Base-by-base conservation (phyloP, 192 early-diverging fungal species). In the Umbelopsis sp. region DNA sequence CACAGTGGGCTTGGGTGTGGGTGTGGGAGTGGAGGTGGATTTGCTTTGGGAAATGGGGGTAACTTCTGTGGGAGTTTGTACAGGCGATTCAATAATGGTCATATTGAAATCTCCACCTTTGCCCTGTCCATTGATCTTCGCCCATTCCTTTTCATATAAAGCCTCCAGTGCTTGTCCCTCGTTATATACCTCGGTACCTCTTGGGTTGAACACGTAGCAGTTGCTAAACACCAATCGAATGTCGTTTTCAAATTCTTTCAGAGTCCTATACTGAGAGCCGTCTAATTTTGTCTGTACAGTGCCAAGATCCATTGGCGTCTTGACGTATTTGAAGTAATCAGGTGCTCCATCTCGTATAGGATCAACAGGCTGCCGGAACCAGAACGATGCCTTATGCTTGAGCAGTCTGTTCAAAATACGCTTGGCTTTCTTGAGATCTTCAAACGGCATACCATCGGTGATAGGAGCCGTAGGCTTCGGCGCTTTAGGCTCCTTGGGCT, bases 361-460 rank as follows among this genome's bases (percentile, higher is more conserved):
- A 45, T 91, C 87, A 20, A 93, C 91, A 11, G 90, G 86, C 21
- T 80, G 81, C 25, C 81, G 71, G 72, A 92, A 92, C 17, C 86
- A 86, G 17, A 80, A 73, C 0, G 91, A 86, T 11, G 86, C 71
- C 5, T 73, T 74, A 25, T 88, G 87, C 45, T 74, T 82, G 24
- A 71, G 45, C 32, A 86, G 45, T 44, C 80, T 86, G 21, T 77
- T 83, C 68, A 78, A 67, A 9, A 84, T 65, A 25, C 76, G 81
- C 8, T 68, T 44, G 32, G 75, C 81, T 26, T 79, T 77, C 53
- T 77, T 77, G 14, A 72, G 4, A 25, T 82, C 75, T 31, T 83
- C 77, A 21, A 31, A 24, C 2, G 73, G 56, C 65, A 69, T 72
- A 36, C 56, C 45, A 41, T 75, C 73, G 20, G 71, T 25, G 65